Evolutionary conservation across 805 yeast species (phyloP).

Genomic region (Myxozyma neotropica): DNA sequence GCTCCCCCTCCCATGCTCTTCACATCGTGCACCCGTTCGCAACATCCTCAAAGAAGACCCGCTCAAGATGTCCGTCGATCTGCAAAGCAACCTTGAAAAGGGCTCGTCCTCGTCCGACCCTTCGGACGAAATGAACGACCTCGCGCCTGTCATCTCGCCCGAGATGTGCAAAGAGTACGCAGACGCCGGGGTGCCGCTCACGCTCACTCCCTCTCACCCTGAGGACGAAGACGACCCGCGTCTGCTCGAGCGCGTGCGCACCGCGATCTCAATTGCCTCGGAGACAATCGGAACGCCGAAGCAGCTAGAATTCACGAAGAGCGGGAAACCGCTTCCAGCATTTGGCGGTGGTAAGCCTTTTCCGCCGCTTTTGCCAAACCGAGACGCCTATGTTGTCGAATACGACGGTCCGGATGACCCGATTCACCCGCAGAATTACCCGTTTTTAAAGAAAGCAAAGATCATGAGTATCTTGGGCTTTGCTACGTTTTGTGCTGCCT

Average conservation of each 20-base stretch:
- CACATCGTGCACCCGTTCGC: too few species aligned
- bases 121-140: conserved; percentile 6
- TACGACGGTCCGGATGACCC: conserved; percentile 83
- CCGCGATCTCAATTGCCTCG: conserved; percentile 23
- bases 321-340: conserved; percentile 42
- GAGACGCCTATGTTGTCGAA: conserved; percentile 62
- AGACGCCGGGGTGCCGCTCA: conserved; percentile 21
- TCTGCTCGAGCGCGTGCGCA: conserved; percentile 18
- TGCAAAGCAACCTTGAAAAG: conserved; percentile 10
- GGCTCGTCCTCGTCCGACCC: conserved; percentile 5
- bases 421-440: conserved; percentile 78
- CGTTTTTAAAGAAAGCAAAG: conserved; percentile 50
- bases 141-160: conserved; percentile 21
- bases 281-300: conserved; percentile 24
- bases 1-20: too few species aligned
- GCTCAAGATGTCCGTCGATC: too few species aligned
- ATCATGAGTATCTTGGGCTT: conserved; percentile 53
- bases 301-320: conserved; percentile 8
- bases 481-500: conserved; percentile 57
- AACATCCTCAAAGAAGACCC: too few species aligned
- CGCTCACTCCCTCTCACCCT: conserved; percentile 11
- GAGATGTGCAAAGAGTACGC: conserved; percentile 16
- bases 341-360: conserved; percentile 71
- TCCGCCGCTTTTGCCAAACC: conserved; percentile 63
- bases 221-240: conserved; percentile 13